Conservation (phyloP, 805 yeast genomes). For the Yamadazyma laniorum region DNA sequence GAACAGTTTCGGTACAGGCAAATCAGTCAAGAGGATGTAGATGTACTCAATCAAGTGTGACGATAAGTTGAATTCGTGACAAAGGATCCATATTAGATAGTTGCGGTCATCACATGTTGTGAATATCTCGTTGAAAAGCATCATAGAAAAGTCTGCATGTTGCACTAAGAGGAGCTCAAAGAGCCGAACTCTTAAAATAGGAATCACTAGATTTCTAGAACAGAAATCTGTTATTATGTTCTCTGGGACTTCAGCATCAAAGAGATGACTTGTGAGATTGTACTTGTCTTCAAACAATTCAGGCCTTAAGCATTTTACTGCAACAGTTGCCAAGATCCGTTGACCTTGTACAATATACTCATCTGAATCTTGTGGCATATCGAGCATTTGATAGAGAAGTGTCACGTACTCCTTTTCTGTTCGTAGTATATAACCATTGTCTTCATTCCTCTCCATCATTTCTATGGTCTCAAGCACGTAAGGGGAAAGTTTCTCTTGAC, state of each 20-base stretch:
- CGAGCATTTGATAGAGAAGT: neutral
- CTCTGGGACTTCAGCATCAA: neutral
- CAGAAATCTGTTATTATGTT: conserved; percentile 1
- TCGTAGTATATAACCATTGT: conserved; percentile 1
- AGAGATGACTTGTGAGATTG: neutral
- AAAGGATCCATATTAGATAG: conserved; percentile 63
- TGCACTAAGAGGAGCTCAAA: conserved; percentile 52
- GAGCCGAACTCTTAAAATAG: conserved; percentile 32
- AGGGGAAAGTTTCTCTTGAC: neutral
- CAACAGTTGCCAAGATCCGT: conserved; percentile 4
- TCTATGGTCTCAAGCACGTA: conserved; percentile 1
- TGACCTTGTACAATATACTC: conserved; percentile 3
- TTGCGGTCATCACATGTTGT: conserved; percentile 67
- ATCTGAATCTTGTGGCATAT: neutral
- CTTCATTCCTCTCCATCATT: conserved; percentile 2
- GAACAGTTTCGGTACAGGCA: conserved; percentile 23
- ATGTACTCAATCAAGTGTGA: conserved; percentile 59
- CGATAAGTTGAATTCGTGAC: conserved; percentile 55
- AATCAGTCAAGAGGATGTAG: conserved; percentile 58
- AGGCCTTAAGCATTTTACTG: neutral
- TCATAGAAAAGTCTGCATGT: conserved; percentile 53
- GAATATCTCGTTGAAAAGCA: conserved; percentile 65
- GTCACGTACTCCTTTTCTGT: neutral
- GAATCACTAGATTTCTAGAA: conserved; percentile 28
- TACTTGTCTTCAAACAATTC: neutral